Base-by-base conservation (phyloP, 2,329 filamentous ascomycete genomes). In the Bretziella fagacearum region DNA sequence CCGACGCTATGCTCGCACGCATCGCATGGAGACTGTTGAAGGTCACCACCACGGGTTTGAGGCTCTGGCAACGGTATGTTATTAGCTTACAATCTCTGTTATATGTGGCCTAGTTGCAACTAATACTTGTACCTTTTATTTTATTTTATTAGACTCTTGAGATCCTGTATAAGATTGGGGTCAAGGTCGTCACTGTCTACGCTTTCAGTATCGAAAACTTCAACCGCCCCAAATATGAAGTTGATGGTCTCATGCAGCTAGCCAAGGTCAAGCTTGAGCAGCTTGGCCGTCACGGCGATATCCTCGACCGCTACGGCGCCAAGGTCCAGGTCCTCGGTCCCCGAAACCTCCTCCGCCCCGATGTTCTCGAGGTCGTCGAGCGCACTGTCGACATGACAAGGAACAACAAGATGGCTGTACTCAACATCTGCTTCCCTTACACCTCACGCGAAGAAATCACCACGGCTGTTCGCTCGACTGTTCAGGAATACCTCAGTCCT, bases 121-220 rank as follows among this genome's bases (percentile, higher is more conserved):
- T n/a, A n/a, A n/a, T n/a, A n/a, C n/a, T n/a, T 30, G n/a, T 39
- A 47, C 33, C 32, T 26, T 40, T 18, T 11, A 13, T 13, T 26
- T 15, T 17, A 11, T 37, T 15, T 6, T n/a, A 3, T 17, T 44
- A 84, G 81, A 85, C 96, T 46, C 78, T 98, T 51, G 91, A 98
- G 63, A 84, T 98, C 47, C 96, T 91, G 71, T 98, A 96, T 70
- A 95, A 94, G 61, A 86, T 83, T 50, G 91, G 91, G 47, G 89
- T 98, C 53, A 89, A 91, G 62, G 85, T 93, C 6, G 89, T 98
- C 32, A 96, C 91, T 3, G 86, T 98, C 53, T 98, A 96, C 62
- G 91, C 91, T 13, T 98, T 98, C 65, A 94, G 85, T 59, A 95
- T 98, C 58, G 91, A 98, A 64, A 98, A 98, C 66, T 98, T 94